A percentile compares a stretch with the other conserved stretches of the same genome.
phyloP scores from a whole-genome alignment of 2,329 filamentous ascomycete species.

The Davidsoniella eucalypti region DNA sequence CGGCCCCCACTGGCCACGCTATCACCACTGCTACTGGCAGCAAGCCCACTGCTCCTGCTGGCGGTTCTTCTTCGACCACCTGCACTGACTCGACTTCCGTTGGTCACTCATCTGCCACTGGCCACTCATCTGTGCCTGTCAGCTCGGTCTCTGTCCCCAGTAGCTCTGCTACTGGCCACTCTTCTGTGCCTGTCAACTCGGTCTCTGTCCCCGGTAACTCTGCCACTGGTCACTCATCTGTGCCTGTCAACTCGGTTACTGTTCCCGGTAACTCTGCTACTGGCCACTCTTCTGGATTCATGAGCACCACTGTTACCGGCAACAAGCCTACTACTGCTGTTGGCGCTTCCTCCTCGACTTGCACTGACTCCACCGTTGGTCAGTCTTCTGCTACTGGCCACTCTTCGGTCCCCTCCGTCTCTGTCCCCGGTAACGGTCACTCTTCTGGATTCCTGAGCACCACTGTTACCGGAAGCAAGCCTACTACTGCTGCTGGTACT shows the following conservation, averaged over 20 bases:
- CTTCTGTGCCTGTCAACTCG: background rate
- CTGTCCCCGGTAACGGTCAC: background rate
- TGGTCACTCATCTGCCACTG: too few relatives aligned
- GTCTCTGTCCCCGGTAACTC: background rate
- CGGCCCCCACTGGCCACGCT: background rate
- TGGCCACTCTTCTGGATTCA: background rate
- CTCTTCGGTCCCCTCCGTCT: background rate
- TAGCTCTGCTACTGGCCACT: background rate
- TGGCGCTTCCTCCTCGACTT: background rate
- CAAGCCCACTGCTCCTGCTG: background rate
- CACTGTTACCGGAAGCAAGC: background rate
- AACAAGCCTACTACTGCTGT: background rate
- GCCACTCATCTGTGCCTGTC: too few relatives aligned
- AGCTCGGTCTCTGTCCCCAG: background rate
- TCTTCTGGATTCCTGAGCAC: background rate
- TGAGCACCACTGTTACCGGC: background rate
- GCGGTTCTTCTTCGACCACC: slow-evolving; percentile 15
- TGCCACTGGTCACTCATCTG: slow-evolving; percentile 20
- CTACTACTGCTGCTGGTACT: background rate
- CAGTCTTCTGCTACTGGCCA: background rate
- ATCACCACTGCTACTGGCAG: background rate
- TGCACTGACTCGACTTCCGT: too few relatives aligned
- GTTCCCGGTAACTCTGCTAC: slow-evolving; percentile 14
- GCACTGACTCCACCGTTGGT: background rate
- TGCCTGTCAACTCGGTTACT: slow-evolving; percentile 21